Conservation (phyloP, 208 protist genomes). For the Wallacemonas rigidus region DNA sequence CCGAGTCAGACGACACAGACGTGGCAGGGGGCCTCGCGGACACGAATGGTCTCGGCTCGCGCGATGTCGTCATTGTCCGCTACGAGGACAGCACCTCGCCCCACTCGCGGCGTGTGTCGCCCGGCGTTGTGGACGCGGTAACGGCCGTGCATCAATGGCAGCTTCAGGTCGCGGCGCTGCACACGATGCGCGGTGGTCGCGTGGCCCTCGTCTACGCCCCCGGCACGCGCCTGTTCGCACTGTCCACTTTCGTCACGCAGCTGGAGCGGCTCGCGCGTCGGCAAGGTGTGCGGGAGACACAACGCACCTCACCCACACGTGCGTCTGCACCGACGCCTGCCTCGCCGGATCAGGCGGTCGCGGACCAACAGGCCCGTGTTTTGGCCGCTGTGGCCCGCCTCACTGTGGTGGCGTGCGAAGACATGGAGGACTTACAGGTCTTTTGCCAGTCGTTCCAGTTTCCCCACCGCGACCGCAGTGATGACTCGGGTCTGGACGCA, state of each 20-base stretch:
- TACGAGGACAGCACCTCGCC: background rate
- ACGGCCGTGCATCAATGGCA: slow-evolving; percentile 22
- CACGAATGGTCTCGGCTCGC: slow-evolving; percentile 24
- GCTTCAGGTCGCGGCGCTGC: slow-evolving; percentile 43
- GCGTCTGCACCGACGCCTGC: background rate
- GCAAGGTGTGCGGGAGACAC: no score
- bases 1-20: background rate
- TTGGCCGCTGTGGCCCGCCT: slow-evolving; percentile 43
- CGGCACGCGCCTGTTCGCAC: slow-evolving; percentile 35
- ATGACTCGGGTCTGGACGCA: background rate
- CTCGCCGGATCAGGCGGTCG: slow-evolving; percentile 18
- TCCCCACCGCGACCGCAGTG: background rate
- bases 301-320: no score
- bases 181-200: slow-evolving; percentile 45
- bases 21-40: background rate
- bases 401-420: slow-evolving; percentile 52
- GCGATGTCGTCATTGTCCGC: slow-evolving; percentile 37
- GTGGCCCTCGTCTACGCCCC: slow-evolving; percentile 54
- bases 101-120: background rate
- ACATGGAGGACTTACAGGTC: slow-evolving; percentile 39
- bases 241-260: slow-evolving; percentile 35
- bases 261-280: slow-evolving; percentile 34
- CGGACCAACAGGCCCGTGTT: slow-evolving; percentile 23
- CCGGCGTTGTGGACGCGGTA: slow-evolving; percentile 20
- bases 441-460: slow-evolving; percentile 31